These are phyloP conservation scores for Nepenthes mirabilis DNA, from an alignment of 148 eudicot species.

Conservation along the genomic window DNA sequence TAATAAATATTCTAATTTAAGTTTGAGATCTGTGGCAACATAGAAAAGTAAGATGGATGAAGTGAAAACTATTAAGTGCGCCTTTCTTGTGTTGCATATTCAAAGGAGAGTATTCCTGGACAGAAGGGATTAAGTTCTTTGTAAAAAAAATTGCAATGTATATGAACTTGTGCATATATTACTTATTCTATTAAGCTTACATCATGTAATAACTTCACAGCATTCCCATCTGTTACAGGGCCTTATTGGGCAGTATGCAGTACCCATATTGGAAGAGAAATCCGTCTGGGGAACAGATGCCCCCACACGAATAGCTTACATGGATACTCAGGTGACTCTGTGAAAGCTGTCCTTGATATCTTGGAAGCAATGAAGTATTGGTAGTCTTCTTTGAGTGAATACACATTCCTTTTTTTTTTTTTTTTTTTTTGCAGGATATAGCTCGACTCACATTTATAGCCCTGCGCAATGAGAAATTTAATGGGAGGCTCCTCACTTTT, in stretches of 20 bases:
- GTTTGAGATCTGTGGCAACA: too few species aligned
- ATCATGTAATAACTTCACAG: not conserved
- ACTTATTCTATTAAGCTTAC: not conserved
- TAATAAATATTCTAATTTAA: too few species aligned
- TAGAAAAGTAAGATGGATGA: too few species aligned
- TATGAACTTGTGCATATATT: too few species aligned
- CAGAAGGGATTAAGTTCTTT: too few species aligned
- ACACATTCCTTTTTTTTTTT: not conserved
- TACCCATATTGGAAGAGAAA: slow-evolving; percentile 93
- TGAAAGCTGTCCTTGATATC: slow-evolving; percentile 1
- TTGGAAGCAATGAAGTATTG: not conserved
- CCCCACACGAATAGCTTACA: slow-evolving; percentile 95
- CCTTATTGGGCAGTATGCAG: slow-evolving; percentile 97
- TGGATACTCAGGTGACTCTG: slow-evolving; percentile 83
- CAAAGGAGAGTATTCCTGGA: too few species aligned
- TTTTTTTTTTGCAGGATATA: slow-evolving; percentile 53
- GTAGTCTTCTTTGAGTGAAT: not conserved
- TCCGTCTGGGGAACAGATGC: slow-evolving; percentile 99
- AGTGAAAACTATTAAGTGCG: too few species aligned
- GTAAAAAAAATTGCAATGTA: too few species aligned
- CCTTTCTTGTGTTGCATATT: too few species aligned
- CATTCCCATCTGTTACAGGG: slow-evolving; percentile 34
- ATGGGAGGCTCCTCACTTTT: slow-evolving; percentile 84
- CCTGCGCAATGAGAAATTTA: slow-evolving; percentile 70
- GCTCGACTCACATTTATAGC: slow-evolving; percentile 94